Evolutionary conservation across 352 stramenopile genomes (phyloP), one percentile per base, ranked within the genome.

Genomic region (Globisporangium solare): DNA sequence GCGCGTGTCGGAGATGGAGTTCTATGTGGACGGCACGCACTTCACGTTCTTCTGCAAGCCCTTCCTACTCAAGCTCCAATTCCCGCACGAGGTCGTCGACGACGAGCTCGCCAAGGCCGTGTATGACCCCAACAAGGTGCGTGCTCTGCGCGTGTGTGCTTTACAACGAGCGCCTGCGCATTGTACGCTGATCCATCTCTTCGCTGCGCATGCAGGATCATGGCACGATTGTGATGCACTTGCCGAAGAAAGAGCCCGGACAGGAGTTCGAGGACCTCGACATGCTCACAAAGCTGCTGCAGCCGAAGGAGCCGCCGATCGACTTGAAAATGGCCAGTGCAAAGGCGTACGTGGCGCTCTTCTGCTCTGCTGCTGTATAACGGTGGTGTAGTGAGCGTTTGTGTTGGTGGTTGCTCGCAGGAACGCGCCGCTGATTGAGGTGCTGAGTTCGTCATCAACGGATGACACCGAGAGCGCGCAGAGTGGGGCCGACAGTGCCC

Each of bases 21-120:
- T 95, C 68, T 71, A 93, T 46, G 84, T 97, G 20, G 88, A 98
- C 62, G 81, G 85, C 58, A 61, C 61, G 65, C 81, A 92, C 48
- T 98, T 98, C 69, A 87, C 84, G 32, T 98, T 98, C 70, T 98
- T 90, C 70, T 98, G 95, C 70, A 97, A 98, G 59, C 97, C 97
- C 14, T 99, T 98, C 68, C 67, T 99, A 54, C 84, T 99, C 50
- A 98, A 98, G 61, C 73, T 99, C 42, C 82, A 90, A 55, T 97
- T 99, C 71, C 88, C 94, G 18, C 68, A 90, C 57, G 73, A 79
- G 59, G 78, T 97, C 11, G 73, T 93, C 37, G 92, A 97, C 65
- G 79, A 98, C 54, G 93, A 98, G 35, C 58, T 83, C 40, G 77
- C 82, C 41, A 97, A 96, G 69, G 86, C 84, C 12, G 87, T 96